Conservation (phyloP, 1,284 basidiomycete species). For the Leucoagaricus sp. region DNA sequence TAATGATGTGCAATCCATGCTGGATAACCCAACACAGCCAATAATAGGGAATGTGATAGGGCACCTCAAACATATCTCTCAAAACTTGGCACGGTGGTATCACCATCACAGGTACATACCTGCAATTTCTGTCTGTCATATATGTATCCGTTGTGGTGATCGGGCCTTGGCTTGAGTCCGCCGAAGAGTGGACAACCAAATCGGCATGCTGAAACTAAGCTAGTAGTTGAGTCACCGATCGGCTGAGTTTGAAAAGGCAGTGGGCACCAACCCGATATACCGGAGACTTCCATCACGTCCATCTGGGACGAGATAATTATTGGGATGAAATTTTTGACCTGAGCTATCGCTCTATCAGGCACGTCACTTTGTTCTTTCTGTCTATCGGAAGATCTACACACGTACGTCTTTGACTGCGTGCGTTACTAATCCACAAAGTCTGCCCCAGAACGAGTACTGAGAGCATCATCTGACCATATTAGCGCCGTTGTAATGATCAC, state of each 20-base stretch:
- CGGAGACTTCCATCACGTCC: no score
- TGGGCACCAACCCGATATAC: no score
- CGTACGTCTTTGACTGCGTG: background rate
- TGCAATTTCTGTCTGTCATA: background rate
- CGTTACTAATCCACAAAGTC: no score
- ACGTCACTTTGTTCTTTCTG: background rate
- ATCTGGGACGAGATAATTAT: no score
- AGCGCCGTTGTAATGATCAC: no score
- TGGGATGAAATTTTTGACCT: no score
- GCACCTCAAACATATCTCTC: background rate
- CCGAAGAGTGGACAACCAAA: background rate
- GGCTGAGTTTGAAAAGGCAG: no score
- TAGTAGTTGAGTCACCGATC: background rate
- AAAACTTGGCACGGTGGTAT: background rate
- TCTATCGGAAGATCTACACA: background rate
- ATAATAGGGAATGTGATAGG: no score
- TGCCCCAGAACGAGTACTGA: no score
- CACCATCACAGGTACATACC: background rate
- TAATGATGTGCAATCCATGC: no score
- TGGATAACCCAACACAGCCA: no score
- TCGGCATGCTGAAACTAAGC: constrained; percentile 2
- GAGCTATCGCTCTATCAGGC: background rate
- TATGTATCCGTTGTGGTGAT: background rate
- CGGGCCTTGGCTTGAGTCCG: constrained; percentile 4
- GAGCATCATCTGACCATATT: no score